phyloP scores from a whole-genome alignment of 2,329 filamentous ascomycete genomes.

The Trichoderma sp. region DNA sequence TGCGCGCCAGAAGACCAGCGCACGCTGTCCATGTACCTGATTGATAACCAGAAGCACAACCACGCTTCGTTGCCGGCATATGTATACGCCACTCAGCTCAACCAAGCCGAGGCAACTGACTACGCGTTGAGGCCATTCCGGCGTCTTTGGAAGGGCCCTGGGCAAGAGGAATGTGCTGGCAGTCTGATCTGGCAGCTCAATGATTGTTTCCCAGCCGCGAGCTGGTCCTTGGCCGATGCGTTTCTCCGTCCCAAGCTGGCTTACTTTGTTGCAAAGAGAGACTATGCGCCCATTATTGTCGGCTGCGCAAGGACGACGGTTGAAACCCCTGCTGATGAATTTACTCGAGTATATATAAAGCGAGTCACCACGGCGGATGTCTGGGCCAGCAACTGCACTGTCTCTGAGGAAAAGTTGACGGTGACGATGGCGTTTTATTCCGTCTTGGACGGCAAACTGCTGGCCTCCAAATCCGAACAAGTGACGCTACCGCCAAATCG shows the following conservation, averaged over 20 bases:
- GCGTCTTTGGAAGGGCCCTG: slow-evolving; percentile 17
- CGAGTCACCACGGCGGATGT: neutral
- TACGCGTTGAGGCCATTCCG: slow-evolving; percentile 9
- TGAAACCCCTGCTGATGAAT: slow-evolving; percentile 10
- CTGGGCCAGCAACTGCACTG: slow-evolving; percentile 12
- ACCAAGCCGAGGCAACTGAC: slow-evolving; percentile 19
- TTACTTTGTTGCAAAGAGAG: slow-evolving; percentile 14
- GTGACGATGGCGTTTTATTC: neutral
- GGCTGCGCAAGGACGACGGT: neutral
- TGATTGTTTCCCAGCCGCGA: slow-evolving; percentile 17
- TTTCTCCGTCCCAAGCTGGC: slow-evolving; percentile 18
- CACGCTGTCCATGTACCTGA: slow-evolving; percentile 21
- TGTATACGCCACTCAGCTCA: slow-evolving; percentile 20
- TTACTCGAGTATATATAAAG: neutral
- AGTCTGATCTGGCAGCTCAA: slow-evolving; percentile 19
- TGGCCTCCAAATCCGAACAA: neutral
- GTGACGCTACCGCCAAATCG: slow-evolving; percentile 14
- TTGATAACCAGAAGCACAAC: slow-evolving; percentile 18
- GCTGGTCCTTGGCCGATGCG: slow-evolving; percentile 14
- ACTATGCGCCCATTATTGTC: slow-evolving; percentile 5
- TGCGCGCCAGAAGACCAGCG: slow-evolving; percentile 18
- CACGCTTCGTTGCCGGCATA: slow-evolving; percentile 2
- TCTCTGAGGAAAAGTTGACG: neutral
- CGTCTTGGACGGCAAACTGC: slow-evolving; percentile 1
- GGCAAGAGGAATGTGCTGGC: slow-evolving; percentile 7